Conservation (phyloP, 2,329 filamentous ascomycete genomes). For the Penicillium aurantiogriseum region DNA sequence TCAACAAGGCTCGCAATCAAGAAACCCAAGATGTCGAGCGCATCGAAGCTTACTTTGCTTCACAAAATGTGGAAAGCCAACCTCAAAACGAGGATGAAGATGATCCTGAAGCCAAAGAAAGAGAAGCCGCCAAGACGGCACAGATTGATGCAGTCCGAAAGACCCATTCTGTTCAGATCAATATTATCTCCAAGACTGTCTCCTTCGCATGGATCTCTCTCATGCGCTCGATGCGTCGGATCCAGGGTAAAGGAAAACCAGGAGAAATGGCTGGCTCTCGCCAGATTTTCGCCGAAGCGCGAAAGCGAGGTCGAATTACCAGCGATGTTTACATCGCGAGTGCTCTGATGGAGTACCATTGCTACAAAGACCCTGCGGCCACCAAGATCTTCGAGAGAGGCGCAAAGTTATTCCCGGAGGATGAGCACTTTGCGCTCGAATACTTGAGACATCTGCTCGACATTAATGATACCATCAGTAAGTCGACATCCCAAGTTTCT, state of each 20-base stretch:
- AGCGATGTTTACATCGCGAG: conserved; percentile 94
- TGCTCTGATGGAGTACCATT: conserved; percentile 89
- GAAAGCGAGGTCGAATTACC: conserved; percentile 80
- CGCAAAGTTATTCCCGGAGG: conserved; percentile 87
- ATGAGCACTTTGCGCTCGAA: conserved; percentile 89
- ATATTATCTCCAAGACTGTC: conserved; percentile 76
- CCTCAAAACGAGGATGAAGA: conserved; percentile 54
- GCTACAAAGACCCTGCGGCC: conserved; percentile 89
- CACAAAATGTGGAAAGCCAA: conserved; percentile 39
- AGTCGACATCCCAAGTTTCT: conserved; percentile 39
- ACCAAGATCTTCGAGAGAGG: conserved; percentile 96
- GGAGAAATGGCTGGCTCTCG: conserved; percentile 71
- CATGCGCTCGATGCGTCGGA: conserved; percentile 88
- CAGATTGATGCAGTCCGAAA: conserved; percentile 61
- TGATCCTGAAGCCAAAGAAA: conserved; percentile 52
- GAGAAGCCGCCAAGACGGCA: conserved; percentile 52
- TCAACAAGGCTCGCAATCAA: conserved; percentile 66
- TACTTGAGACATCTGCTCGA: conserved; percentile 94
- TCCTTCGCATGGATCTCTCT: conserved; percentile 94
- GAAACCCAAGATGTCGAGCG: conserved; percentile 61
- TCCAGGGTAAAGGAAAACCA: conserved; percentile 79
- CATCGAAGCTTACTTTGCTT: conserved; percentile 55
- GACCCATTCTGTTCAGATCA: conserved; percentile 69
- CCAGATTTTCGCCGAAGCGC: conserved; percentile 84
- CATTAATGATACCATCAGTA: conserved; percentile 90